Evolutionary conservation across 441 rosid species (phyloP), one percentile per base, ranked within the genome.

Genomic region (Populus hybrid): DNA sequence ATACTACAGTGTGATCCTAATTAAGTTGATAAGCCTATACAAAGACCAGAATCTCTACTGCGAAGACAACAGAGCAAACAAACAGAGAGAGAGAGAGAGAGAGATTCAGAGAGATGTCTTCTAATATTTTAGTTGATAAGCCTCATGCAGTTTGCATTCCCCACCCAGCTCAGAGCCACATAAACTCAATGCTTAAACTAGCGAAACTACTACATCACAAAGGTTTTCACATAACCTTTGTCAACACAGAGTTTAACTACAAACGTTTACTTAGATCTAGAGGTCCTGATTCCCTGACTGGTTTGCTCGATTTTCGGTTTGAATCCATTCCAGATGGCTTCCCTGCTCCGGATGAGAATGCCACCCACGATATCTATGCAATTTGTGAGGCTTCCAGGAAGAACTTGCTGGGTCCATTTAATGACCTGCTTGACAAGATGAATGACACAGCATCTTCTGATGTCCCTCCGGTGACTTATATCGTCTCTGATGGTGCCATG

Each of bases 311-410:
- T 12, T 72, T 72, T 66, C 75, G 30, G 16, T 72, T 72, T 14
- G 75, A 72, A 66, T 26, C 42, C 75, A 59, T 72, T 6, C 63
- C 74, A 2, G 74, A 71, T 24, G 74, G 74, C 20, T 32, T 23
- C 12, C 63, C 59, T 46, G 6, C 65, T 71, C 8, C 64, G 18
- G 14, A 50, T 26, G 34, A 20, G 2, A 26, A 28, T 50, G 18
- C 46, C 36, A 5, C 67, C 5, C 67, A 73, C 34, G 75, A 57
- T n/a, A 4, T 30, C 12, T 3, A 12, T 53, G 26, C 42, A 9
- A 2, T 57, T 73, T 10, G 30, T 24, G 10, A 59, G 23, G 11
- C 67, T 5, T 3, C 23, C 10, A 5, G 10, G 20, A 59, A 73
- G 8, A 59, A 59, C 67, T n/a, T 32, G 10, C 18, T 65, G 12